Base-by-base conservation (phyloP, 306 rosid species). In the Psophocarpus tetragonolobus region DNA sequence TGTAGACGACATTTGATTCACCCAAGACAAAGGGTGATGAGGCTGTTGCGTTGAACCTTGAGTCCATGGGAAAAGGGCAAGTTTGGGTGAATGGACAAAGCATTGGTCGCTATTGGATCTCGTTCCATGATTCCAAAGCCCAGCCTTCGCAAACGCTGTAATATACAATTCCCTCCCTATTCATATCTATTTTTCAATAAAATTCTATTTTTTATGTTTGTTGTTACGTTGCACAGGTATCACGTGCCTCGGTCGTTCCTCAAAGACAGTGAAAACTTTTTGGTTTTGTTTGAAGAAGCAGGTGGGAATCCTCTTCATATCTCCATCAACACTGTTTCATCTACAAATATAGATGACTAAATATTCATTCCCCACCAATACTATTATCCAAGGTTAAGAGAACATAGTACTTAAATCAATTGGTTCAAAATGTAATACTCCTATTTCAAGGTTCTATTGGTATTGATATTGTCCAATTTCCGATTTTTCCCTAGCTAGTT, bases 81-180 rank as follows among this genome's bases (percentile, higher is more conserved):
- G 85, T 67, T 62, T 90, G 94, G 94, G 68, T 87, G n/a, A 90
- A 90, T 75, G 91, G 90, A 15, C 82, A 71, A 75, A 90, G 88
- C 80, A 84, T 87, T 30, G 94, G 94, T 65, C 91, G 93, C 4
- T 89, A 85, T 80, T 89, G 93, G 93, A 77, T 85, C 50, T 76
- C 82, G 1, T 87, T 87, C 42, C 87, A 20, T 51, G 78, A 79
- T 76, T 67, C 82, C n/a, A 63, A 78, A 3, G 86, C 71, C 72
- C 36, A 71, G 1, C 90, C 94, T 26, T 85, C 94, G 1, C 94
- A 90, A 45, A 9, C 82, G 2, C 35, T 86, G 94, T 90, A 63
- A 80, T n/a, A n/a, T n/a, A n/a, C n/a, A n/a, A n/a, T n/a, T n/a
- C n/a, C n/a, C n/a, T n/a, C n/a, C n/a, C n/a, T n/a, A n/a, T n/a